phyloP scores from a whole-genome alignment of 169 alveolate genomes.

The Eimeria sp. region DNA sequence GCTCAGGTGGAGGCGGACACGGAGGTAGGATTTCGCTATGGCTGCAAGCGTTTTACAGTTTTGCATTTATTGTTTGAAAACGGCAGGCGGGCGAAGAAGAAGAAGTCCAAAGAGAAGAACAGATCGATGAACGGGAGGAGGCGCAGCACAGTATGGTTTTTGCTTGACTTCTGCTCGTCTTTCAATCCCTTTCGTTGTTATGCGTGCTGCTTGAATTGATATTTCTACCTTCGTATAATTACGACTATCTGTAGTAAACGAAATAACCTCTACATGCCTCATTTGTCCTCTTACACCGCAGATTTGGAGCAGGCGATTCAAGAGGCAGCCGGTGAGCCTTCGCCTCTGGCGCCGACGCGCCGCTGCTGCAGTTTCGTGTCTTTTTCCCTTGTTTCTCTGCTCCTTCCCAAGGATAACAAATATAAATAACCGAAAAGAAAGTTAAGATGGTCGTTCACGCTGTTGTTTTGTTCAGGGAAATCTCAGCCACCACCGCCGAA shows the following conservation, averaged over 20 bases:
- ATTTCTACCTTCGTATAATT: background rate
- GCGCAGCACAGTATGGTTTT: constrained; percentile 20
- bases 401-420: background rate
- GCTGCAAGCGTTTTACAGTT: background rate
- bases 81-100: constrained; percentile 44
- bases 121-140: constrained; percentile 20
- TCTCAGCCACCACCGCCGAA: constrained; percentile 43
- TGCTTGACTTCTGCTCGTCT: background rate
- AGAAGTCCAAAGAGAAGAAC: constrained; percentile 46
- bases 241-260: background rate
- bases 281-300: background rate
- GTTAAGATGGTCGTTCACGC: background rate
- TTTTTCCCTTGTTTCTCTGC: background rate
- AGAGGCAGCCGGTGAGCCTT: constrained; percentile 59
- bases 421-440: background rate
- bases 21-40: background rate
- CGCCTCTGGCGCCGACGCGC: background rate
- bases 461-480: background rate
- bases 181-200: no score
- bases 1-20: constrained; percentile 6
- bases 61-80: background rate
- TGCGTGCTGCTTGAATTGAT: background rate
- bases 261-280: background rate
- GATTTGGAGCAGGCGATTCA: constrained; percentile 22
- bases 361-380: background rate